phyloP scores from a whole-genome alignment of 2,329 filamentous ascomycete species.

The Diatrype stigma region DNA sequence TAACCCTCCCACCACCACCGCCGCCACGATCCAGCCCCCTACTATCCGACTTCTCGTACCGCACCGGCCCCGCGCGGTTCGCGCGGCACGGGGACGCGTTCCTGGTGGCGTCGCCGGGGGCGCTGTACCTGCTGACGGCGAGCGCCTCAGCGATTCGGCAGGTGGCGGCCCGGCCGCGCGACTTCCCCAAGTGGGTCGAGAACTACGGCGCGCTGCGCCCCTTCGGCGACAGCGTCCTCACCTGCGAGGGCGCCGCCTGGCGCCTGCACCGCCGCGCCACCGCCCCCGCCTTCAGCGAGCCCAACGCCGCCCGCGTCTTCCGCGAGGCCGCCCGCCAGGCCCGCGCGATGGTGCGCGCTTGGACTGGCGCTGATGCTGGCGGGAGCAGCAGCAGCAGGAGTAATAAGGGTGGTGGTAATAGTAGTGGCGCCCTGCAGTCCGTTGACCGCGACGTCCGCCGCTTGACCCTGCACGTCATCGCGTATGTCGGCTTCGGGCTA shows the following conservation, averaged over 20 bases:
- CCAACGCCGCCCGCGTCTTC: slow-evolving; percentile 66
- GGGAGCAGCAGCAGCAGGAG: slow-evolving; percentile 48
- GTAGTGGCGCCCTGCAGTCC: no score
- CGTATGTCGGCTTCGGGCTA: slow-evolving; percentile 69
- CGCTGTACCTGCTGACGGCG: slow-evolving; percentile 51
- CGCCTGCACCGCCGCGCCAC: slow-evolving; percentile 69
- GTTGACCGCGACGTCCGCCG: no score
- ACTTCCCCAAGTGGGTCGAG: slow-evolving; percentile 65
- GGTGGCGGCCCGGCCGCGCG: slow-evolving; percentile 61
- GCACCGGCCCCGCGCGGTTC: slow-evolving; percentile 53
- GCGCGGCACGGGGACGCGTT: slow-evolving; percentile 59
- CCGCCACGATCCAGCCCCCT: no score
- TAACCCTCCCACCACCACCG: no score
- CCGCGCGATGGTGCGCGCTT: slow-evolving; percentile 58
- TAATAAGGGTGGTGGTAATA: slow-evolving; percentile 45
- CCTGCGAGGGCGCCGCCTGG: slow-evolving; percentile 66
- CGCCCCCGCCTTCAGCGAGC: slow-evolving; percentile 70
- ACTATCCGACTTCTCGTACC: slow-evolving; percentile 61
- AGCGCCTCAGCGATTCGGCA: slow-evolving; percentile 64
- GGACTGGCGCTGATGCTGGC: no score
- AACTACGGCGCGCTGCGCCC: slow-evolving; percentile 57
- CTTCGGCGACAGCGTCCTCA: slow-evolving; percentile 69
- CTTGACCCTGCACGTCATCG: slow-evolving; percentile 53
- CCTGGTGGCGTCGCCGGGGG: slow-evolving; percentile 53
- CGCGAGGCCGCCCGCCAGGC: slow-evolving; percentile 60